phyloP scores from a whole-genome alignment of 441 rosid species.

The Populus hybrid region DNA sequence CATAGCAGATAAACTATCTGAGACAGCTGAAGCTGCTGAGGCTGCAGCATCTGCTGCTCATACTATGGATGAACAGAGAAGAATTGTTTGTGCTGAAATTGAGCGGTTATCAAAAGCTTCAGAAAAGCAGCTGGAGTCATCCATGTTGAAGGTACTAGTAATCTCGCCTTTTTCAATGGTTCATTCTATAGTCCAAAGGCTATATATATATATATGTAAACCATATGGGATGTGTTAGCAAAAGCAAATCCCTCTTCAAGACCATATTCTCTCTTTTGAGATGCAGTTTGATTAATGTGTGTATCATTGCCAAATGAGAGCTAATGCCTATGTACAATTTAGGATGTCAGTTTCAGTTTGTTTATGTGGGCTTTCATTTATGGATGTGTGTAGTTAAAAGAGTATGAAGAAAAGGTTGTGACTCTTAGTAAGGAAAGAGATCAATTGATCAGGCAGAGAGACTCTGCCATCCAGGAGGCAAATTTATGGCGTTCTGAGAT shows the following conservation, averaged over 20 bases:
- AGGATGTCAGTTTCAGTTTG: conserved; percentile 10
- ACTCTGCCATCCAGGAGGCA: conserved; percentile 82
- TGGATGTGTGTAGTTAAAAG: conserved; percentile 54
- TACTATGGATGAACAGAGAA: conserved; percentile 89
- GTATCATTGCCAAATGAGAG: background rate
- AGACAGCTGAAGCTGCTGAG: conserved; percentile 99
- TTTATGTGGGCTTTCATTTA: conserved; percentile 11
- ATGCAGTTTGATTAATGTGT: background rate
- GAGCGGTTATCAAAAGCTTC: conserved; percentile 60
- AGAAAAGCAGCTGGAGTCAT: conserved; percentile 52
- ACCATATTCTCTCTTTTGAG: background rate
- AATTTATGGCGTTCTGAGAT: conserved; percentile 94
- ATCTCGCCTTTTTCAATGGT: conserved; percentile 1
- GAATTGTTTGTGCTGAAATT: conserved; percentile 65
- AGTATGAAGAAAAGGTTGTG: conserved; percentile 56
- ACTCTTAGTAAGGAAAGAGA: conserved; percentile 68
- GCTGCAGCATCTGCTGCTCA: conserved; percentile 94
- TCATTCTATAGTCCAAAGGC: background rate
- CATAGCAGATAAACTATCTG: conserved; percentile 90
- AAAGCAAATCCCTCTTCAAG: background rate
- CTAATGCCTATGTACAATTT: background rate
- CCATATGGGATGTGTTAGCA: background rate
- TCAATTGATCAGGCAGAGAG: conserved; percentile 72
- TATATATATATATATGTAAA: background rate
- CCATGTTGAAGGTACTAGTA: conserved; percentile 49